Evolutionary conservation across 1,284 basidiomycete genomes (phyloP).

Genomic region (Limonomyces culmigenus): DNA sequence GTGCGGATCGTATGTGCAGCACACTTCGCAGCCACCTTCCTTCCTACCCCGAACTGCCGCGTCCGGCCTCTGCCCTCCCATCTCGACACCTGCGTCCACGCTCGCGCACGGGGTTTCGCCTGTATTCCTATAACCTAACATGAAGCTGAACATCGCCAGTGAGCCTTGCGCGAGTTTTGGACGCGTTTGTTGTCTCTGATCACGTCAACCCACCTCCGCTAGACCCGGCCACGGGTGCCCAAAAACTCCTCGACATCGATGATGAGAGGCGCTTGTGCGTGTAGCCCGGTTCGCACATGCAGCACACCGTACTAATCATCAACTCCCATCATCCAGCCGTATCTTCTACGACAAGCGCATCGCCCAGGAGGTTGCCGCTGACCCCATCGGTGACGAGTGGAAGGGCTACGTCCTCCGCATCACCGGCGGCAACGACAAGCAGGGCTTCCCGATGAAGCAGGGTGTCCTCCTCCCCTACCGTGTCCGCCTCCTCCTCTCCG

Average conservation of each 20-base stretch:
- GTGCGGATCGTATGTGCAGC: too few species aligned
- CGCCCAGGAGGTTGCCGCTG: slow-evolving; percentile 85
- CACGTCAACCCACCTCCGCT: slow-evolving; percentile 7
- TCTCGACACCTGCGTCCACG: too few species aligned
- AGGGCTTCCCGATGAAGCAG: slow-evolving; percentile 99
- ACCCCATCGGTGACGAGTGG: slow-evolving; percentile 90
- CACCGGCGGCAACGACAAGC: slow-evolving; percentile 94
- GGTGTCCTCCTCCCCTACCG: slow-evolving; percentile 92
- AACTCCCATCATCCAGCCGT: slow-evolving; percentile 36
- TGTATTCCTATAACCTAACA: slow-evolving; percentile 24
- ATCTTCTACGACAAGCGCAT: slow-evolving; percentile 96
- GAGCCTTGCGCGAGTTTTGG: slow-evolving; percentile 17
- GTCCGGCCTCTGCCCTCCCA: too few species aligned
- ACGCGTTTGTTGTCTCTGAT: slow-evolving; percentile 1
- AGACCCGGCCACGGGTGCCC: slow-evolving; percentile 91
- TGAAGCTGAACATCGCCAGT: slow-evolving; percentile 99
- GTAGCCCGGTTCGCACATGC: neutral
- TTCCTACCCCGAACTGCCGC: slow-evolving; percentile 14
- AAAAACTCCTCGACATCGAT: slow-evolving; percentile 92
- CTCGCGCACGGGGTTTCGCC: too few species aligned
- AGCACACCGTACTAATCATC: neutral
- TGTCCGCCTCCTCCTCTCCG: slow-evolving; percentile 85
- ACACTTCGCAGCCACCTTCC: neutral
- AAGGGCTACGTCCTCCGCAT: slow-evolving; percentile 96
- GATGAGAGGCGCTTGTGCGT: slow-evolving; percentile 81